Evolutionary conservation across 306 rosid species (phyloP).

Genomic region (Citrullus amarus): DNA sequence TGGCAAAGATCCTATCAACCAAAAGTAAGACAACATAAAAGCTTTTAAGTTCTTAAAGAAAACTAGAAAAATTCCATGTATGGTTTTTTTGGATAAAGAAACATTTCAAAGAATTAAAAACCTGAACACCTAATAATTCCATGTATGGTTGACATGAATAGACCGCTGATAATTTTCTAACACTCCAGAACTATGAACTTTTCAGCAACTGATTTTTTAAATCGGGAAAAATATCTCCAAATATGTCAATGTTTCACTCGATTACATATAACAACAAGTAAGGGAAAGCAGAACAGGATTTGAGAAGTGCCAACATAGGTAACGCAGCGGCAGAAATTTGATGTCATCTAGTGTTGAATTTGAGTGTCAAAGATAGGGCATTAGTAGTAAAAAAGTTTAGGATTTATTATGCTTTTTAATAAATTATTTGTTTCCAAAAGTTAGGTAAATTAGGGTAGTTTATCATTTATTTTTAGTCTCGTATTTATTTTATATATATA

Average conservation of each 20-base stretch:
- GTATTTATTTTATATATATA: no score
- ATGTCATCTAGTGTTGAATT: no score
- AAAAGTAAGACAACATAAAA: constrained; percentile 11
- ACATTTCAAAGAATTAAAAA: no score
- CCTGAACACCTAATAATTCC: neutral
- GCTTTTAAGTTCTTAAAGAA: neutral
- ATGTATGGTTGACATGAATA: neutral
- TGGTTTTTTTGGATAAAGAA: neutral
- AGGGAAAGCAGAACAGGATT: no score
- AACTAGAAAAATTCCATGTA: neutral
- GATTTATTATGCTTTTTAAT: no score
- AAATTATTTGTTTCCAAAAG: no score
- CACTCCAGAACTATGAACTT: neutral
- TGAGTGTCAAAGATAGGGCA: no score
- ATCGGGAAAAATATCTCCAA: neutral
- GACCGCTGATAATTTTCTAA: neutral
- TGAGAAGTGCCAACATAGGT: no score
- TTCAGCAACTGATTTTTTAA: neutral
- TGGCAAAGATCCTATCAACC: constrained; percentile 78
- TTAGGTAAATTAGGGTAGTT: no score
- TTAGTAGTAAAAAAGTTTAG: no score
- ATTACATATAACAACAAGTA: neutral
- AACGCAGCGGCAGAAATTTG: no score
- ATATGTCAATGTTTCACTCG: neutral
- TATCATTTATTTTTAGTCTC: no score